These are phyloP conservation scores for Euphorbia schlechtendalii DNA, from an alignment of 441 rosid genomes.

Conservation along the genomic window DNA sequence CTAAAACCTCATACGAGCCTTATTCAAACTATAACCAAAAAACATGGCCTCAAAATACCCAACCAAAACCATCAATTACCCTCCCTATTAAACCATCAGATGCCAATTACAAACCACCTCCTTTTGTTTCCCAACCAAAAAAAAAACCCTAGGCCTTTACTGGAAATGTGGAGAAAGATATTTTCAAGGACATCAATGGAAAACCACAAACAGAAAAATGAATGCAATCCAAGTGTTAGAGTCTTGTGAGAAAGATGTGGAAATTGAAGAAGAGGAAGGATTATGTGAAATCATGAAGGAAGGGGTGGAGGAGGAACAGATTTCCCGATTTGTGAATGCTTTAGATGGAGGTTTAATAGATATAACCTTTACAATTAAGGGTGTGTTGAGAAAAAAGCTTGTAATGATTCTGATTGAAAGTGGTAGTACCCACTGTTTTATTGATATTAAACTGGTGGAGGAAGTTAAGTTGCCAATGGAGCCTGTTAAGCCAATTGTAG, in stretches of 20 bases:
- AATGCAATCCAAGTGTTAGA: too few species aligned
- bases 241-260: not conserved
- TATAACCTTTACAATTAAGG: too few species aligned
- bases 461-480: not conserved
- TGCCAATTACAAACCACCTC: too few species aligned
- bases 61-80: too few species aligned
- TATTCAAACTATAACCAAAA: too few species aligned
- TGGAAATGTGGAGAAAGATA: not conserved
- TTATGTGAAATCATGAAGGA: too few species aligned
- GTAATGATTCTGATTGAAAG: not conserved
- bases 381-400: accelerated
- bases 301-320: not conserved
- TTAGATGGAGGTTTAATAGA: not conserved
- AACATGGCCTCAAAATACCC: too few species aligned
- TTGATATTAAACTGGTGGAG: not conserved
- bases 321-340: not conserved
- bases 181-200: not conserved
- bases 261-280: too few species aligned
- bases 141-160: not conserved
- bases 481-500: not conserved
- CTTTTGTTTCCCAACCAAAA: too few species aligned
- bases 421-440: not conserved
- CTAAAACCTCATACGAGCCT: not conserved
- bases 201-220: too few species aligned
- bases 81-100: too few species aligned